Percentiles rank a stretch among this genome's conserved stretches.
Conservation (phyloP, 441 rosid species). For the Hura crepitans region DNA sequence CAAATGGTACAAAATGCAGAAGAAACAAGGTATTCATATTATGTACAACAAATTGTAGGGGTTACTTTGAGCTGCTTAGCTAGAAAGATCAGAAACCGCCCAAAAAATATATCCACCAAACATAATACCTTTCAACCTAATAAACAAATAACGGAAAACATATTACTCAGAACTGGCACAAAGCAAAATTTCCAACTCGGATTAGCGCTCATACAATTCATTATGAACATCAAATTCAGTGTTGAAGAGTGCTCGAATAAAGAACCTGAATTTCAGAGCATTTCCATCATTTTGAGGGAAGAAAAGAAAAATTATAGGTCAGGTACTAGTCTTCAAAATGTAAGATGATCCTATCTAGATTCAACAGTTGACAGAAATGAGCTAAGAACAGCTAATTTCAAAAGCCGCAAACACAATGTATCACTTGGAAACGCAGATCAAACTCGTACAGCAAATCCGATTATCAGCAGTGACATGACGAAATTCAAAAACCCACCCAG, state of each 20-base stretch:
- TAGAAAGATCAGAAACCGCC: constrained; percentile 27
- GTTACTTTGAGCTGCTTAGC: constrained; percentile 20
- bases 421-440: not conserved
- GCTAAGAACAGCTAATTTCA: not conserved
- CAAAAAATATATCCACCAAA: constrained; percentile 30
- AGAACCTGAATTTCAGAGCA: not conserved
- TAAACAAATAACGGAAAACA: constrained; percentile 5
- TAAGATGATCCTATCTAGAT: not conserved
- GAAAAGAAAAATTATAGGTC: not conserved
- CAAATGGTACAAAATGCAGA: not conserved
- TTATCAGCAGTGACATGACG: not conserved
- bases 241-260: not conserved
- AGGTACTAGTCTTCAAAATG: not conserved
- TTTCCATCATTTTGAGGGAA: not conserved
- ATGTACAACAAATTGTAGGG: not conserved
- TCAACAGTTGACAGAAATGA: not conserved
- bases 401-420: not conserved
- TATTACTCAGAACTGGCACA: not conserved
- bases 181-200: not conserved
- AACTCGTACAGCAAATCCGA: not conserved
- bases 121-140: constrained; percentile 44
- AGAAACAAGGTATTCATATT: not conserved
- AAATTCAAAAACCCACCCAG: not conserved
- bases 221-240: not conserved
- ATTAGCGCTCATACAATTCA: not conserved